Conservation (phyloP, 2,329 filamentous ascomycete genomes). For the Cladosporium oxysporum region DNA sequence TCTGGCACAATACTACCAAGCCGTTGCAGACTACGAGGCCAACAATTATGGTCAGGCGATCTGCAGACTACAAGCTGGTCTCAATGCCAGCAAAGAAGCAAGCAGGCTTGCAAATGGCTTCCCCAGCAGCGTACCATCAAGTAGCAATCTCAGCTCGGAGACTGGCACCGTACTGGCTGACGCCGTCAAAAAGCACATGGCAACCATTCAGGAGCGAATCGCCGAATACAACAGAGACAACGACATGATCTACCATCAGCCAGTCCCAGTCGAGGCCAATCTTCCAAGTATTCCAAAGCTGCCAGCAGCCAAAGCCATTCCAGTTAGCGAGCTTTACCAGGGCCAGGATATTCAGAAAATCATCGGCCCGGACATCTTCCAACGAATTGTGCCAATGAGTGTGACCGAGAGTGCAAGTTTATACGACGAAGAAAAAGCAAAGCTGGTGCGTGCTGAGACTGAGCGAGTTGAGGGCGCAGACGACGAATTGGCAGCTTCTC, state of each 20-base stretch:
- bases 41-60: conserved; percentile 85
- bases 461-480: conserved; percentile 92
- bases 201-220: conserved; percentile 79
- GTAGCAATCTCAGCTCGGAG: conserved; percentile 80
- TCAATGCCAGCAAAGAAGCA: conserved; percentile 76
- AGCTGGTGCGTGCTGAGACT: conserved; percentile 87
- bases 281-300: conserved; percentile 83
- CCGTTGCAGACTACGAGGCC: conserved; percentile 83
- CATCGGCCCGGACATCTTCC: conserved; percentile 94
- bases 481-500: conserved; percentile 89
- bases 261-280: conserved; percentile 80
- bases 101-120: conserved; percentile 75
- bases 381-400: conserved; percentile 92
- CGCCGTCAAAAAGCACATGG: conserved; percentile 77
- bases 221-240: conserved; percentile 83
- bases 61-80: conserved; percentile 77
- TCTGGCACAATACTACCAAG: conserved; percentile 90
- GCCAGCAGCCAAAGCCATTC: conserved; percentile 93
- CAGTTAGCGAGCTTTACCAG: conserved; percentile 93
- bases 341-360: conserved; percentile 97
- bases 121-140: conserved; percentile 74
- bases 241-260: conserved; percentile 97
- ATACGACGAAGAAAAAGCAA: conserved; percentile 98
- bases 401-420: conserved; percentile 96
- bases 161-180: conserved; percentile 74